Conservation (phyloP, 495 filamentous ascomycete species). For the Rostrohypoxylon terebratum region DNA sequence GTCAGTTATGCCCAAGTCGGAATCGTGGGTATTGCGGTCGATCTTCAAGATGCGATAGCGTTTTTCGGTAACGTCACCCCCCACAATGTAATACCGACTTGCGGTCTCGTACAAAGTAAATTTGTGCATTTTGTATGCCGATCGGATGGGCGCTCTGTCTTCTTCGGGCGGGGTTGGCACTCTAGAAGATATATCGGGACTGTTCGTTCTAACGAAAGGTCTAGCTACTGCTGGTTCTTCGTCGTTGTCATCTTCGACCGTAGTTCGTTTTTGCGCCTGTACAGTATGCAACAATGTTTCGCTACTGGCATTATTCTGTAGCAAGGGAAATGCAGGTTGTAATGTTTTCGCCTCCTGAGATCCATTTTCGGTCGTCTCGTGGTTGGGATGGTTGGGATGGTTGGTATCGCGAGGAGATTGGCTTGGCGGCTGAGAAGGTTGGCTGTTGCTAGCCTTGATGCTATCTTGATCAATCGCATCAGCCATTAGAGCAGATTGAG, state of each 20-base stretch:
- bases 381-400: conserved; percentile 14
- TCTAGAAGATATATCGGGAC: conserved; percentile 61
- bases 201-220: conserved; percentile 72
- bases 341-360: conserved; percentile 5
- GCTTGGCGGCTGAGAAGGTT: conserved; percentile 32
- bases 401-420: conserved; percentile 11
- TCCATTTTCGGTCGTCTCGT: conserved; percentile 16
- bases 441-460: conserved; percentile 30
- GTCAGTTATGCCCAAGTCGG: conserved; percentile 84
- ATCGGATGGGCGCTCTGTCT: conserved; percentile 73
- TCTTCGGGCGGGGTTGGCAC: conserved; percentile 53
- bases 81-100: conserved; percentile 91
- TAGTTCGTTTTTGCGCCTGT: conserved; percentile 47
- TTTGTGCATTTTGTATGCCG: conserved; percentile 89
- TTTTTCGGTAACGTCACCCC: conserved; percentile 86
- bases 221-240: conserved; percentile 72
- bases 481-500: conserved; percentile 28
- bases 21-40: conserved; percentile 85
- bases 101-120: conserved; percentile 96
- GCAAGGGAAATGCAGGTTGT: conserved; percentile 54
- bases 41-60: conserved; percentile 94
- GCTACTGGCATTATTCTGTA: conserved; percentile 58
- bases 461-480: conserved; percentile 36
- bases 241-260: conserved; percentile 68
- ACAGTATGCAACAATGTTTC: conserved; percentile 48